Evolutionary conservation across 1,139 yeast genomes (phyloP), one percentile per base, ranked within the genome.

Genomic region (Yamadazyma friedrichii): DNA sequence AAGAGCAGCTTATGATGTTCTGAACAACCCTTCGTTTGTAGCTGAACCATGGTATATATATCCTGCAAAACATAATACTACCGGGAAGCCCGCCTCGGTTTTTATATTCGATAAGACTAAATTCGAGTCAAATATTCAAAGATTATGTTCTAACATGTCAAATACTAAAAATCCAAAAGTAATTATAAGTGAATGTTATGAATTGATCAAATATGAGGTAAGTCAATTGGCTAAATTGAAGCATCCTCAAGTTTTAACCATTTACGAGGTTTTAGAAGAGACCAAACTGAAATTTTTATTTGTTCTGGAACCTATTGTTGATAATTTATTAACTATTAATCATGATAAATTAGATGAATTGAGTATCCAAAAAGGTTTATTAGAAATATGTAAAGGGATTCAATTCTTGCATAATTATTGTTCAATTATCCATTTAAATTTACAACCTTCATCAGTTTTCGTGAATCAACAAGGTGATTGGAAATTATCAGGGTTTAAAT

Each of bases 381-480:
- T 88, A 31, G 96, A 91, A 54, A 58, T 89, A 1, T 75, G 86
- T 4, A 84, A 84, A 47, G 96, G 91, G 0, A 61, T 93, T 34
- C 84, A 84, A 49, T 93, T 93, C 55, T 72, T 93, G 35, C 97
- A 93, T 59, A 78, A 79, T 45, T 78, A 80, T 44, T 87, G 95
- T 22, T 76, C 82, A 15, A 77, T 81, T 26, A 84, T 88, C 12
- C 96, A 91, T 63, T 64, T 86, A 50, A 88, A 89, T 50, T 53
- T 94, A 26, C 84, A 83, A 49, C 98, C 98, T 1, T 67, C 77
- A 11, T 80, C 96, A 0, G 71, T 93, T 1, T 77, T 84, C 45
- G 75, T 93, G 20, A 91, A 86, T 50, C 82, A 80, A 32, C 89
- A 85, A 51, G 94, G 95, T 1, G 98, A 93, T 62, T 94, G 98